Percentiles rank a stretch among this genome's conserved stretches.
Conservation (phyloP, 225 moss, liverwort and hornwort species). For the Bryoerythrophyllum caledonicum region DNA sequence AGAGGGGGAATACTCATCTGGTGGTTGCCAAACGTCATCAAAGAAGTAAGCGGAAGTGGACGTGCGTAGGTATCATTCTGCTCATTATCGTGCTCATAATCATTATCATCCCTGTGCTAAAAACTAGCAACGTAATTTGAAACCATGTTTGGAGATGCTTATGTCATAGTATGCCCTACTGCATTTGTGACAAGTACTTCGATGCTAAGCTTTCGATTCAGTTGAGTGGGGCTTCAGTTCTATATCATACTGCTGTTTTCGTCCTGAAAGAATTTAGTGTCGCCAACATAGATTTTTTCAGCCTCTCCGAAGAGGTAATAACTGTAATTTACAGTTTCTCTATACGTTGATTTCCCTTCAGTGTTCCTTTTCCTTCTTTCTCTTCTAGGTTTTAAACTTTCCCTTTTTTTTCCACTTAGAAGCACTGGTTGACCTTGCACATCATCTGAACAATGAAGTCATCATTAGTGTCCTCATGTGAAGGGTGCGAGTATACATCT, state of each 20-base stretch:
- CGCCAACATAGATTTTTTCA: conserved; percentile 8
- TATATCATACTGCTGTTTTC: neutral
- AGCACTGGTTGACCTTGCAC: conserved; percentile 27
- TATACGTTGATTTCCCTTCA: conserved; percentile 14
- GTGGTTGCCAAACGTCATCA: conserved; percentile 42
- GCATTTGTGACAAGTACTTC: conserved; percentile 11
- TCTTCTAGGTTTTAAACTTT: neutral
- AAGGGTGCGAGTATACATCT: neutral
- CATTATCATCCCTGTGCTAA: conserved; percentile 37
- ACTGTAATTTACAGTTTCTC: neutral
- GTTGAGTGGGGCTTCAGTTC: neutral
- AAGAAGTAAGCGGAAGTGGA: conserved; percentile 51
- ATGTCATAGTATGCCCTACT: conserved; percentile 16
- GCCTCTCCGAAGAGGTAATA: conserved; percentile 16
- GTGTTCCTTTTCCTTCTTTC: conserved; percentile 2
- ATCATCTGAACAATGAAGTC: conserved; percentile 41
- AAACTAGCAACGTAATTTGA: conserved; percentile 33
- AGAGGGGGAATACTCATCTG: conserved; percentile 44
- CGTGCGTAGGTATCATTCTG: conserved; percentile 40
- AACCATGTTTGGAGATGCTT: conserved; percentile 19
- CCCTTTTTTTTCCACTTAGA: neutral
- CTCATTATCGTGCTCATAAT: conserved; percentile 34
- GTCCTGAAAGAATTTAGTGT: conserved; percentile 13
- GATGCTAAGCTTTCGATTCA: conserved; percentile 5
- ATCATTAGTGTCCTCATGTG: neutral